Evolutionary conservation across 305 asterid genomes (phyloP).

Genomic region (Plantago coronopus): DNA sequence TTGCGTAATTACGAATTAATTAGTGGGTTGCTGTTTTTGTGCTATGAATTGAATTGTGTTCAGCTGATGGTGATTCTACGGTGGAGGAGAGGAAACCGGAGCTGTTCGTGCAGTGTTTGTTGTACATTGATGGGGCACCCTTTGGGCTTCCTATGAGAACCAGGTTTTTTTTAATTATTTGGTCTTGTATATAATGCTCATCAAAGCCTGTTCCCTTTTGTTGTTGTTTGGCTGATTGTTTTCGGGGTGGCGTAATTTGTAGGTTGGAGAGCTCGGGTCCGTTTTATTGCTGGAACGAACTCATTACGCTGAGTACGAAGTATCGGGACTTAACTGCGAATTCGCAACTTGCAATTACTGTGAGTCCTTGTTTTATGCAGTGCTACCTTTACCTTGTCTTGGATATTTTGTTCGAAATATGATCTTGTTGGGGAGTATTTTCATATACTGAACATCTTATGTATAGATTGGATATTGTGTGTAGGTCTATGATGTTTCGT

Average conservation of each 20-base stretch:
- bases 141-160: slow-evolving; percentile 98
- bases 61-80: slow-evolving; percentile 49
- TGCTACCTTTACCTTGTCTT: neutral
- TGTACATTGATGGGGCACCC: slow-evolving; percentile 90
- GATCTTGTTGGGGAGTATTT: too few species aligned
- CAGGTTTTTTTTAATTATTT: slow-evolving; percentile 39
- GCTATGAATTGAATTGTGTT: slow-evolving; percentile 23
- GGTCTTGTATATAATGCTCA: neutral
- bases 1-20: neutral
- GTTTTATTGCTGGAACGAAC: slow-evolving; percentile 85
- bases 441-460: neutral
- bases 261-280: slow-evolving; percentile 84
- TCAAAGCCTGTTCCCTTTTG: neutral
- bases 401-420: too few species aligned
- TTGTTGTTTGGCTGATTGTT: slow-evolving; percentile 16
- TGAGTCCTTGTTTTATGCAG: slow-evolving; percentile 29
- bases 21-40: slow-evolving; percentile 13
- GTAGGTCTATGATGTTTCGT: slow-evolving; percentile 87
- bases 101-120: slow-evolving; percentile 72
- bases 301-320: slow-evolving; percentile 85
- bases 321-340: slow-evolving; percentile 89
- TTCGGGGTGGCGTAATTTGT: slow-evolving; percentile 11
- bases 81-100: slow-evolving; percentile 69
- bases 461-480: slow-evolving; percentile 6
- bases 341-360: slow-evolving; percentile 81